Evolutionary conservation across 1,284 basidiomycete species (phyloP).

Genomic region (Cutaneotrichosporon sp.): DNA sequence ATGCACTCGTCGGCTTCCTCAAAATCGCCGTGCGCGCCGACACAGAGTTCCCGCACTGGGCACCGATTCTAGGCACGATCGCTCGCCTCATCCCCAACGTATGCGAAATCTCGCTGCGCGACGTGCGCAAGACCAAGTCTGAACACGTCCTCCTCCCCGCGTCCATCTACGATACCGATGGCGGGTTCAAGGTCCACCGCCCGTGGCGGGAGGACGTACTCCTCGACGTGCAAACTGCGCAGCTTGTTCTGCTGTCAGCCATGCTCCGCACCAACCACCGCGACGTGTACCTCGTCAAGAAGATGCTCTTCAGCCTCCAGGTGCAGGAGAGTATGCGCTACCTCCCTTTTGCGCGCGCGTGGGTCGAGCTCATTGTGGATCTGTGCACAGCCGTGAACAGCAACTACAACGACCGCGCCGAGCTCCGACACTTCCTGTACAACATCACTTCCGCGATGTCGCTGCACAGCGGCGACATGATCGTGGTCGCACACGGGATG

Average conservation of each 20-base stretch:
- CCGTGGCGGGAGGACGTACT: slow-evolving; percentile 58
- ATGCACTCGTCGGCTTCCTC: slow-evolving; percentile 68
- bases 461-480: slow-evolving; percentile 66
- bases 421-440: slow-evolving; percentile 66
- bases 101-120: slow-evolving; percentile 68
- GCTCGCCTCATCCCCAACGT: slow-evolving; percentile 64
- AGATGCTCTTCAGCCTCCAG: slow-evolving; percentile 64
- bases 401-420: slow-evolving; percentile 70
- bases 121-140: slow-evolving; percentile 70
- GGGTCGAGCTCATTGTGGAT: slow-evolving; percentile 67
- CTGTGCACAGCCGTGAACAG: slow-evolving; percentile 72
- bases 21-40: slow-evolving; percentile 60
- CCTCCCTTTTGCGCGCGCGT: slow-evolving; percentile 62
- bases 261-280: slow-evolving; percentile 68
- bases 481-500: slow-evolving; percentile 65
- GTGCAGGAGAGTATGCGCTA: slow-evolving; percentile 36
- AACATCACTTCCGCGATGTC: slow-evolving; percentile 68
- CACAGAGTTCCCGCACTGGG: slow-evolving; percentile 58
- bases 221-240: slow-evolving; percentile 66
- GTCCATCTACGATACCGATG: slow-evolving; percentile 57
- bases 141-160: slow-evolving; percentile 67
- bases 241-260: slow-evolving; percentile 66
- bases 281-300: slow-evolving; percentile 69
- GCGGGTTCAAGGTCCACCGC: slow-evolving; percentile 52
- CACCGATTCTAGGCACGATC: slow-evolving; percentile 61